Percentiles rank a stretch among this genome's conserved stretches.
Conservation (phyloP, 2,329 filamentous ascomycete genomes). For the Aplosporella prunicola region DNA sequence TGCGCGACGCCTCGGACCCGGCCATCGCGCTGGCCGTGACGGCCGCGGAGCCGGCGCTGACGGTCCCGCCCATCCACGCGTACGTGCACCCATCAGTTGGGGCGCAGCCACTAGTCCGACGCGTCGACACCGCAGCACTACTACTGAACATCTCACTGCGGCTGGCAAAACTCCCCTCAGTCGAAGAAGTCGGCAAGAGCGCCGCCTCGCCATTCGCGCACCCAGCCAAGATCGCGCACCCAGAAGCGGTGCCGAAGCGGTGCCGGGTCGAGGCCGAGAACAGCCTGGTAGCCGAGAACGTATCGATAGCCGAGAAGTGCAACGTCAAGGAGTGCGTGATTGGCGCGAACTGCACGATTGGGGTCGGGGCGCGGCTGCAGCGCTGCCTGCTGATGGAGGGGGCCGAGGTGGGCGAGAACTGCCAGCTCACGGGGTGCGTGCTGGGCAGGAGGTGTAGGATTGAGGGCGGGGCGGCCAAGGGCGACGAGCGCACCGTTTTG, state of each 20-base stretch:
- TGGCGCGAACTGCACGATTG: slow-evolving; percentile 78
- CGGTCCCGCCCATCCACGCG: slow-evolving; percentile 65
- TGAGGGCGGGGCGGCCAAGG: slow-evolving; percentile 58
- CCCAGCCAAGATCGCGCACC: slow-evolving; percentile 68
- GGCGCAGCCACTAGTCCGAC: slow-evolving; percentile 58
- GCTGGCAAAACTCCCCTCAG: slow-evolving; percentile 71
- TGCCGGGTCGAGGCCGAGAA: slow-evolving; percentile 77
- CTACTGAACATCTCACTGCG: slow-evolving; percentile 74
- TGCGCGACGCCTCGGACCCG: slow-evolving; percentile 22
- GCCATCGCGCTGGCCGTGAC: slow-evolving; percentile 16
- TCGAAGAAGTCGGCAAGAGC: slow-evolving; percentile 49
- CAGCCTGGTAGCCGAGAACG: slow-evolving; percentile 77
- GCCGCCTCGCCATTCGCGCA: slow-evolving; percentile 67
- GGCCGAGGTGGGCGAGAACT: slow-evolving; percentile 72
- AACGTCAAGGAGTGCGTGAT: slow-evolving; percentile 91
- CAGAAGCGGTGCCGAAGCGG: slow-evolving; percentile 67
- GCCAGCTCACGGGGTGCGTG: slow-evolving; percentile 79
- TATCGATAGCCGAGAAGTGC: slow-evolving; percentile 76
- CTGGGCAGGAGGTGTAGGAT: slow-evolving; percentile 72
- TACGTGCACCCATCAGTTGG: slow-evolving; percentile 65
- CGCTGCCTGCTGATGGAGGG: slow-evolving; percentile 90
- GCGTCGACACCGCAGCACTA: slow-evolving; percentile 78
- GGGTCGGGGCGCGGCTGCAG: slow-evolving; percentile 74
- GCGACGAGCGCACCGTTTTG: slow-evolving; percentile 44
- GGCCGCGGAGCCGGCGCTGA: slow-evolving; percentile 24